Percentiles rank a stretch among this genome's conserved stretches.
Evolutionary conservation across 495 filamentous ascomycete genomes (phyloP).

Genomic region (Talaromyces stipitatus): DNA sequence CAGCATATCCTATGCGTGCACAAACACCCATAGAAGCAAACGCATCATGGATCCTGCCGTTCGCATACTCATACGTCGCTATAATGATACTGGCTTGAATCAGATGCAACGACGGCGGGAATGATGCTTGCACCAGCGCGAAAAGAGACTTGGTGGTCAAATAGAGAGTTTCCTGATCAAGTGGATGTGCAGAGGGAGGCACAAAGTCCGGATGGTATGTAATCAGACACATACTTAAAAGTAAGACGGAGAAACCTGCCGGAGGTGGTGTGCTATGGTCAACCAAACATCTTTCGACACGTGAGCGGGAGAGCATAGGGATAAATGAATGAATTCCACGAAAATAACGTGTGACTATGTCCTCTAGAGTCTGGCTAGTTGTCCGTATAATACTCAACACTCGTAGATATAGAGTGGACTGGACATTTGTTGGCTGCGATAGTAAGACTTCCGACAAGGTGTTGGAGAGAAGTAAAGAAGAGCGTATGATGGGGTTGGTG

Average conservation of each 20-base stretch:
- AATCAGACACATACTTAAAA: constrained; percentile 27
- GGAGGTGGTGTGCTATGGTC: constrained; percentile 10
- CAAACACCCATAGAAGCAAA: constrained; percentile 25
- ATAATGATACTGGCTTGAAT: constrained; percentile 29
- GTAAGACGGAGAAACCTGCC: constrained; percentile 23
- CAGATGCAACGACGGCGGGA: constrained; percentile 20
- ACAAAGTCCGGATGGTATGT: constrained; percentile 11
- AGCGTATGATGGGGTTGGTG: constrained; percentile 8
- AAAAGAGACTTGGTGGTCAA: constrained; percentile 25
- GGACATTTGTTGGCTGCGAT: constrained; percentile 2
- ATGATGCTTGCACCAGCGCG: constrained; percentile 22
- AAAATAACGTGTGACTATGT: constrained; percentile 28
- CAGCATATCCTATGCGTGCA: constrained; percentile 20
- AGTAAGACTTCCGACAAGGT: constrained; percentile 7
- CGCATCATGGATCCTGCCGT: constrained; percentile 17
- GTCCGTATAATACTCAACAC: constrained; percentile 20
- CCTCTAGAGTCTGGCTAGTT: constrained; percentile 24
- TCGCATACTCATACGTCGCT: constrained; percentile 21
- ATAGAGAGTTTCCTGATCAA: constrained; percentile 22
- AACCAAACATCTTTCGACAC: constrained; percentile 19
- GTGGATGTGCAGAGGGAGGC: neutral
- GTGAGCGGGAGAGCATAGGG: constrained; percentile 25
- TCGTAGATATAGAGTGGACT: constrained; percentile 17
- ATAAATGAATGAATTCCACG: constrained; percentile 24
- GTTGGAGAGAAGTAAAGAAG: constrained; percentile 7